A percentile compares a stretch with the other conserved stretches of the same genome.
These are phyloP conservation scores for Colletotrichum agaves DNA, from an alignment of 2,329 filamentous ascomycete genomes.

Conservation along the genomic window DNA sequence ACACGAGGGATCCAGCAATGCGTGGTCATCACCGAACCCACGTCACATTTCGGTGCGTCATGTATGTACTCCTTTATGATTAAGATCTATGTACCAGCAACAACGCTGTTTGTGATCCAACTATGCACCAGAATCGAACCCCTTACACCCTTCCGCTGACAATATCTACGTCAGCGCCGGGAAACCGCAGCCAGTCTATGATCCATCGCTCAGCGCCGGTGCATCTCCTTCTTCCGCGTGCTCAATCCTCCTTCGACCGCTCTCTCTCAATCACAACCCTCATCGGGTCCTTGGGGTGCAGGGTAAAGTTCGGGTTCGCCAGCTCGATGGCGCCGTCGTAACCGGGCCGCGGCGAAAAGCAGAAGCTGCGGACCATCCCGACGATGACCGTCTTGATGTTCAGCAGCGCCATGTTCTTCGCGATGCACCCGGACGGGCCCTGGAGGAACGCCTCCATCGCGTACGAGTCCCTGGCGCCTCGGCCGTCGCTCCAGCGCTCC, in stretches of 20 bases:
- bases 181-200: no score
- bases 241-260: not conserved
- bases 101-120: no score
- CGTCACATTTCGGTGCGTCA: no score
- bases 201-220: not conserved
- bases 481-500: slow-evolving; percentile 44
- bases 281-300: slow-evolving; percentile 32
- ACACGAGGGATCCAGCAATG: no score
- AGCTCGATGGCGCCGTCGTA: slow-evolving; percentile 20
- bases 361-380: slow-evolving; percentile 24
- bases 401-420: slow-evolving; percentile 36
- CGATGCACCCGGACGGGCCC: slow-evolving; percentile 36
- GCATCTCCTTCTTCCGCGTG: not conserved
- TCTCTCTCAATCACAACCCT: slow-evolving; percentile 26
- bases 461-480: slow-evolving; percentile 40
- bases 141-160: not conserved
- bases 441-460: slow-evolving; percentile 44
- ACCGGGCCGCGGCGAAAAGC: slow-evolving; percentile 19
- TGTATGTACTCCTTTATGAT: no score
- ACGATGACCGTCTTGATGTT: slow-evolving; percentile 37
- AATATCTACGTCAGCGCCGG: no score
- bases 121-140: not conserved
- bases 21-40: no score
- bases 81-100: no score
- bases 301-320: slow-evolving; percentile 37